Percentiles rank a stretch among this genome's conserved stretches.
Evolutionary conservation across 257 asterid genomes (phyloP).

Genomic region (Euphrasia confusa): DNA sequence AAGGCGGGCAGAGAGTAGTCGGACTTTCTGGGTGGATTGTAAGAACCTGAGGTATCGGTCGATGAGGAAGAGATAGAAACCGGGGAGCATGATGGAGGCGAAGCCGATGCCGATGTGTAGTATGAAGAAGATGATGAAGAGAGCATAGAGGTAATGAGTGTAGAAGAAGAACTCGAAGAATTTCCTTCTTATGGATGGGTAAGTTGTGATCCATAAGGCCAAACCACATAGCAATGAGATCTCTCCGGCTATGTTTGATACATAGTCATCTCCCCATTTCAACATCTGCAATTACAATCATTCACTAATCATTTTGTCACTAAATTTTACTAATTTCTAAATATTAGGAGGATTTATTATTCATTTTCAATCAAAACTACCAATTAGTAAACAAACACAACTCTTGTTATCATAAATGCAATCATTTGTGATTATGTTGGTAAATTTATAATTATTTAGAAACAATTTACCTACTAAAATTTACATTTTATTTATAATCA

Average conservation of each 20-base stretch:
- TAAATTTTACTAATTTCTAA: neutral
- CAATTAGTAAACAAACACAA: too few species aligned
- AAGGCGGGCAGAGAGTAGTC: constrained; percentile 58
- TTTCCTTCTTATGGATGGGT: constrained; percentile 62
- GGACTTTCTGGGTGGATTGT: constrained; percentile 59
- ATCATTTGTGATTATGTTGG: too few species aligned
- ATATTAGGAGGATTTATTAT: too few species aligned
- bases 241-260: constrained; percentile 89
- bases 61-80: constrained; percentile 70
- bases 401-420: too few species aligned
- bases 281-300: constrained; percentile 51
- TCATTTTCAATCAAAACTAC: too few species aligned
- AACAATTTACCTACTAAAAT: too few species aligned
- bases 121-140: constrained; percentile 70
- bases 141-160: constrained; percentile 83
- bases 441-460: too few species aligned
- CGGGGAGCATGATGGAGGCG: constrained; percentile 89
- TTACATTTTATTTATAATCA: too few species aligned
- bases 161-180: constrained; percentile 78
- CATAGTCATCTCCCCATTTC: constrained; percentile 77
- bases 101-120: constrained; percentile 77
- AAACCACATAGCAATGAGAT: constrained; percentile 59
- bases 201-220: constrained; percentile 61
- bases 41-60: constrained; percentile 81
- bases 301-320: neutral